phyloP scores from a whole-genome alignment of 768 basidiomycete genomes.

The Amylocystis lapponica region DNA sequence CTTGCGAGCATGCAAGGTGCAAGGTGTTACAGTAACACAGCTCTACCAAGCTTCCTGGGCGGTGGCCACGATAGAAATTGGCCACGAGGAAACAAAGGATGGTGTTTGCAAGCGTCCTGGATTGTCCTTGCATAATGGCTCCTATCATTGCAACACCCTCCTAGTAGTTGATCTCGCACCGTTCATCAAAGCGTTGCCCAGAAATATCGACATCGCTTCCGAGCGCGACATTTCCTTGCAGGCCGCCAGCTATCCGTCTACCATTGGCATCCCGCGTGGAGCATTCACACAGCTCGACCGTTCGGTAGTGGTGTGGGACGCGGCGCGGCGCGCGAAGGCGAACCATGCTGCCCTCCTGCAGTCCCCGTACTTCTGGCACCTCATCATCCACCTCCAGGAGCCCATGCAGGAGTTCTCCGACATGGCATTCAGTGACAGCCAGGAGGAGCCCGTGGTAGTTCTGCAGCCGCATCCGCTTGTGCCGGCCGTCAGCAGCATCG shows the following conservation, averaged over 20 bases:
- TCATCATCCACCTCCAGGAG: not conserved
- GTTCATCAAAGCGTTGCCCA: no score
- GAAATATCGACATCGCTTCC: no score
- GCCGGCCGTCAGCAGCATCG: slow-evolving; percentile 3
- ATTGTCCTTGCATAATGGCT: not conserved
- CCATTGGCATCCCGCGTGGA: not conserved
- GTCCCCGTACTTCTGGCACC: slow-evolving; percentile 3
- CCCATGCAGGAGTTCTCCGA: not conserved
- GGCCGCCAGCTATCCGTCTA: not conserved
- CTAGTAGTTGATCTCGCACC: not conserved
- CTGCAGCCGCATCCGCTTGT: not conserved
- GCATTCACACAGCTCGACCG: no score
- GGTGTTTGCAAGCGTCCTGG: no score
- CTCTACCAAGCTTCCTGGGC: not conserved
- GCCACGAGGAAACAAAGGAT: not conserved
- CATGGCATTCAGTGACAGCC: no score
- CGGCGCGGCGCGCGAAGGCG: not conserved
- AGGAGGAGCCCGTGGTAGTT: no score
- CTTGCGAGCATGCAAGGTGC: not conserved
- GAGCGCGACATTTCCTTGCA: not conserved
- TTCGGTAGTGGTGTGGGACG: not conserved
- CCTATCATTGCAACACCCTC: not conserved
- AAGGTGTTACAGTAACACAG: slow-evolving; percentile 1
- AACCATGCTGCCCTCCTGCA: not conserved
- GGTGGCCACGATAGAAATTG: not conserved